Percentiles rank a stretch among this genome's conserved stretches.
These are phyloP conservation scores for Saccharata proteae DNA, from an alignment of 2,329 filamentous ascomycete genomes.

Conservation along the genomic window DNA sequence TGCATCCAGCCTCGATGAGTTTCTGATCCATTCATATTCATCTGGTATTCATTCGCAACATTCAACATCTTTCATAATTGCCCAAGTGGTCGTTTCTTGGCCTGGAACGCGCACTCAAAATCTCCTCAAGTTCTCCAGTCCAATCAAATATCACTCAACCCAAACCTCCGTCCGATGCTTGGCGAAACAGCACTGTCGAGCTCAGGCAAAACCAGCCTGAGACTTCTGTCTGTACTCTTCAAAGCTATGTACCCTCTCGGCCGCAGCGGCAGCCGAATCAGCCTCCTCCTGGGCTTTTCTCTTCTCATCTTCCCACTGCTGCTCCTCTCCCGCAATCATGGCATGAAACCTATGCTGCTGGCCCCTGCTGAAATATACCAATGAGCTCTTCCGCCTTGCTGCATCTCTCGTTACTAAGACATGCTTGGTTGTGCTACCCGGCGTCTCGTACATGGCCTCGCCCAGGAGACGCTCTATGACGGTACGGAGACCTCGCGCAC, in stretches of 20 bases:
- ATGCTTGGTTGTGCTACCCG: conserved; percentile 33
- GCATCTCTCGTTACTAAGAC: conserved; percentile 35
- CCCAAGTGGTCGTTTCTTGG: no score
- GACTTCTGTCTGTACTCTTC: conserved; percentile 35
- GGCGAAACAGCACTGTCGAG: no score
- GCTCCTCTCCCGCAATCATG: conserved; percentile 31
- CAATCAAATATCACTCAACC: no score
- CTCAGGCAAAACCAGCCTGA: conserved; percentile 1
- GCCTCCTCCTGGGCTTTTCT: conserved; percentile 14
- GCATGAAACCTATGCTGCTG: conserved; percentile 28
- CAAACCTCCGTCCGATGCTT: no score
- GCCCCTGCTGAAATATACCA: conserved; percentile 32
- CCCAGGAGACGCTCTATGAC: conserved; percentile 36
- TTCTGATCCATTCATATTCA: no score
- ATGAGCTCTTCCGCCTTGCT: conserved; percentile 28
- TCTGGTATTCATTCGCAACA: no score
- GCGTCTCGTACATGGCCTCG: conserved; percentile 36
- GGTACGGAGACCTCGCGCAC: conserved; percentile 39
- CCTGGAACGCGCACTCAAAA: no score
- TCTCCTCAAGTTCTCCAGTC: no score
- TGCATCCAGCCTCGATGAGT: no score
- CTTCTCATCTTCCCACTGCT: conserved; percentile 31
- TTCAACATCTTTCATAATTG: no score
- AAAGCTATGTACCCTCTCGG: conserved; percentile 23
- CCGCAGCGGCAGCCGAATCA: conserved; percentile 11